Evolutionary conservation across 129 eudicot genomes (phyloP).

Genomic region (Mikania micrantha): DNA sequence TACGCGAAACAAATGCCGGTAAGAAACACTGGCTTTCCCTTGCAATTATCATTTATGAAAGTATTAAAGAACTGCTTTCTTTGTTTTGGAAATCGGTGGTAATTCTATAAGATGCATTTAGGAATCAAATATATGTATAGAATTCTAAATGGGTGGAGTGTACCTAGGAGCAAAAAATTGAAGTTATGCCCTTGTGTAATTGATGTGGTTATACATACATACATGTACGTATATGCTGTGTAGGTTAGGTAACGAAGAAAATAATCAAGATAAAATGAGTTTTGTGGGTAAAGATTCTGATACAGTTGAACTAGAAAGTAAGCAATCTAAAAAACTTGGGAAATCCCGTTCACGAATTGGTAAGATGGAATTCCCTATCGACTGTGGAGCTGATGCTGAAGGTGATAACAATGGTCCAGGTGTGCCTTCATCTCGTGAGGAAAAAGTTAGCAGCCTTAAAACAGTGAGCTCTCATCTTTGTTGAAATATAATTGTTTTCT

Average conservation of each 20-base stretch:
- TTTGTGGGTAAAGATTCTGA: conserved; percentile 55
- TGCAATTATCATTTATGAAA: too few relatives aligned
- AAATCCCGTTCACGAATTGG: conserved; percentile 58
- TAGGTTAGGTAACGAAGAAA: conserved; percentile 55
- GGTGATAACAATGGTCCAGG: conserved; percentile 78
- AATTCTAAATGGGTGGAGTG: neutral
- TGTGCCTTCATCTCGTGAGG: conserved; percentile 79
- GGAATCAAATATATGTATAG: neutral
- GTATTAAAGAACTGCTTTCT: neutral
- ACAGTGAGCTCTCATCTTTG: conserved; percentile 58
- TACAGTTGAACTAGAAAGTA: conserved; percentile 55
- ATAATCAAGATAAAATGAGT: conserved; percentile 36
- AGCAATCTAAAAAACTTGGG: conserved; percentile 48
- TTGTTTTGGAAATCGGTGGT: neutral
- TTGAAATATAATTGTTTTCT: neutral
- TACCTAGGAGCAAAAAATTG: neutral
- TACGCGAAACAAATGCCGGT: too few relatives aligned
- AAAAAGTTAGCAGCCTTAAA: conserved; percentile 97
- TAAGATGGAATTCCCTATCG: conserved; percentile 67
- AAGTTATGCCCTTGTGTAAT: neutral
- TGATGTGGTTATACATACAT: neutral
- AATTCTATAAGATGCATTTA: neutral
- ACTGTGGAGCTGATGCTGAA: conserved; percentile 68
- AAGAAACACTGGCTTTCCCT: too few relatives aligned
- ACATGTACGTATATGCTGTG: neutral